Base-by-base conservation (phyloP, 225 moss, liverwort and hornwort genomes). In the Thuidium tamariscinum region DNA sequence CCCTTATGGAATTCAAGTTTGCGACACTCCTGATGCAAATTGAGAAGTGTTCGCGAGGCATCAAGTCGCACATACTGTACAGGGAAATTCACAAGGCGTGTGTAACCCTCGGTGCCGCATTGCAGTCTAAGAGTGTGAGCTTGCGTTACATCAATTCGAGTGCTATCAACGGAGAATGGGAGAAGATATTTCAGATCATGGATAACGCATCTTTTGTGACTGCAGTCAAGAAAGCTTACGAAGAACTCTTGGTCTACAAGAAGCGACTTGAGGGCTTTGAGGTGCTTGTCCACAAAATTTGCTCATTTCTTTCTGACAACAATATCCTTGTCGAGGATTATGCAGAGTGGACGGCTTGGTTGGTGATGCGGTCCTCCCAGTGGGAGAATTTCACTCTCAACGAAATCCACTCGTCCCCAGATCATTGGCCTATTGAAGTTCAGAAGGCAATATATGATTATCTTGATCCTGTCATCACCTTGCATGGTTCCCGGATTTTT, bases 371-470 rank as follows among this genome's bases (percentile, higher is more conserved):
- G 74, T 86, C 84, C 57, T 92, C 86, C 17, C 84, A 92, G 82
- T 92, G 92, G 92, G 77, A 90, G 86, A 86, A 70, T 74, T 92
- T 92, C 60, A 92, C 90, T 29, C 32, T 88, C 27, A 65, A 34
- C n/a, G 90, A 92, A 81, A 86, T 92, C 18, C 83, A 86, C 39
- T 83, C 83, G 18, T 79, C 83, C 34, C 81, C 86, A 74, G 77
- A 92, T 79, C 90, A 92, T 86, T 92, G 90, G 92, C 92, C 92
- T 21, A 78, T 77, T 63, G 92, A 92, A 39, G 88, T 89, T 66
- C 90, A 86, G 36, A 84, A 78, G 72, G 71, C 84, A n/a, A 55
- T 92, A 70, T 84, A 60, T 42, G 25, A 59, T 63, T 84, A 84
- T 61, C 81, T 92, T 27, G 90, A 90, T 83, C 66, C 84, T 61